Conservation (phyloP, 2,329 filamentous ascomycete genomes). For the Aspergillus unguis region DNA sequence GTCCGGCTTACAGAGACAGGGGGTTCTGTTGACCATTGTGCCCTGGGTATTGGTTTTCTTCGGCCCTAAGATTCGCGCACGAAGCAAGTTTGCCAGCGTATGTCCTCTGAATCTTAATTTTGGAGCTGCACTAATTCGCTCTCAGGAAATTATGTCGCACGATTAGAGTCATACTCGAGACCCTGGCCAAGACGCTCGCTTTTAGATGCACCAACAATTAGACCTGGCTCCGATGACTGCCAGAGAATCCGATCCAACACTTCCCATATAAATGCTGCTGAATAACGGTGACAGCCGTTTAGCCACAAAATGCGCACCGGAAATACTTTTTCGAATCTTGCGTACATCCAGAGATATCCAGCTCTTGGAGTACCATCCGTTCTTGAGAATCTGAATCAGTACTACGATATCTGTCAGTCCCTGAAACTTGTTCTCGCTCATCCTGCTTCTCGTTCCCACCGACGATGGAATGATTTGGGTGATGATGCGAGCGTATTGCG, state of each 20-base stretch:
- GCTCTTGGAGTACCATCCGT: too few relatives aligned
- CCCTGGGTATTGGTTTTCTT: slow-evolving; percentile 79
- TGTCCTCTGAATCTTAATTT: slow-evolving; percentile 20
- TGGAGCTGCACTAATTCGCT: slow-evolving; percentile 1
- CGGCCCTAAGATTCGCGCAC: slow-evolving; percentile 69
- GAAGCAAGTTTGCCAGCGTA: slow-evolving; percentile 70
- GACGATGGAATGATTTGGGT: background rate
- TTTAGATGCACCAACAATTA: too few relatives aligned
- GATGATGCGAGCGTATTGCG: slow-evolving; percentile 28
- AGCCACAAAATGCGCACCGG: too few relatives aligned
- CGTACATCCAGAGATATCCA: too few relatives aligned
- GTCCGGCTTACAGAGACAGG: slow-evolving; percentile 23
- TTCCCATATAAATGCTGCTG: too few relatives aligned
- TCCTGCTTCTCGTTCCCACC: background rate
- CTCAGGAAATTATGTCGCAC: slow-evolving; percentile 19
- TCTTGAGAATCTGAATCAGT: background rate
- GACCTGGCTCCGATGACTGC: too few relatives aligned
- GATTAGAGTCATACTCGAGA: background rate
- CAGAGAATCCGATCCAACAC: too few relatives aligned
- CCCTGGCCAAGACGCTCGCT: too few relatives aligned
- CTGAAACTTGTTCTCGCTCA: background rate
- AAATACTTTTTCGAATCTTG: too few relatives aligned
- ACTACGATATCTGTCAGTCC: background rate
- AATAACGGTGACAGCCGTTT: too few relatives aligned
- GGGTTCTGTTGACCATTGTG: slow-evolving; percentile 63